Base-by-base conservation (phyloP, 164 flowering plant genomes). In the Hamamelis virginiana region DNA sequence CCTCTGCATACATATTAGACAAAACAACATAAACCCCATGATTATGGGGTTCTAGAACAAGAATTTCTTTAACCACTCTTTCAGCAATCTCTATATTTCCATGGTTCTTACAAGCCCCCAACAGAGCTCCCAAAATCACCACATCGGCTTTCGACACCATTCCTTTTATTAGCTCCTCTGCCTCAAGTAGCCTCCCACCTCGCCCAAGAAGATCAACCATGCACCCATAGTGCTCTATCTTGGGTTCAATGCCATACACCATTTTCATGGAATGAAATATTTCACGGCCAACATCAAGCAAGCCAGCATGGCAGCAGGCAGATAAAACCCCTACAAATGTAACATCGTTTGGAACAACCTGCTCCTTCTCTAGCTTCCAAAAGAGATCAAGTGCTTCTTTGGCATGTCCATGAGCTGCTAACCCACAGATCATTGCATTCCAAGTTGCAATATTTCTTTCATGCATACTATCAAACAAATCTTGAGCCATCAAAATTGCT, bases 301-400 rank as follows among this genome's bases (percentile, higher is more conserved):
- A 68, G 13, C 95, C 89, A 47, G 79, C 84, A 76, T 87, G 95
- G 69, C 89, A 86, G 71, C 90, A 87, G n/a, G 89, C 89, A 50
- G 89, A 86, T 68, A 86, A 65, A 62, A 85, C 86, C 41, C 89
- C 89, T 0, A 86, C 85, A 64, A 85, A 78, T 0, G 89, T 86
- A 33, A 78, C 76, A 65, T 78, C 80, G 65, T 83, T 87, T 0
- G 91, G 87, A 15, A 38, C 69, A 28, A 81, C 28, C 13, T 67
- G 46, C 58, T 76, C 77, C 69, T 58, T 72, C 69, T 72, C 73
- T 62, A 88, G 15, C 77, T 70, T 65, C 33, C 59, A 5, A 66
- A 85, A 89, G 16, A 84, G 80, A 46, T 65, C 60, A 27, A 85
- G 77, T 14, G 91, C 89, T 69, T 67, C 81, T 43, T 75, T 67